Evolutionary conservation across 257 asterid genomes (phyloP), one percentile per base, ranked within the genome.

Genomic region (Plantago elongata): DNA sequence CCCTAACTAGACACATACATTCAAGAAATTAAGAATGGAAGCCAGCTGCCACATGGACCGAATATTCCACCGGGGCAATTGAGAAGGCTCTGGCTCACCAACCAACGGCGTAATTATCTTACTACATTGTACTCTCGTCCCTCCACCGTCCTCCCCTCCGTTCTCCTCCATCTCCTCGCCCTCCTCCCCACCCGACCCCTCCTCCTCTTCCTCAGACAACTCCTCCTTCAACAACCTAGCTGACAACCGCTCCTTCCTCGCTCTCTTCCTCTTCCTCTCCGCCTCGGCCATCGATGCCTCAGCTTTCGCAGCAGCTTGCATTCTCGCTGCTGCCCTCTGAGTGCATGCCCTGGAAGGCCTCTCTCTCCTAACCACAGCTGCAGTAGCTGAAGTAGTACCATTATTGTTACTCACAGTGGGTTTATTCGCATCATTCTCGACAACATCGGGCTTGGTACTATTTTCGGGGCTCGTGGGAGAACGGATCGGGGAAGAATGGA

Each of bases 31-130:
- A 61, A 93, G 74, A 69, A 93, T 73, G 17, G 99, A 89, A 77
- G 99, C 97, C 84, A 93, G 66, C 81, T 93, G 87, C 99, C 97
- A 89, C 99, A 89, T 93, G 45, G 90, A 85, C 57, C 97, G 86
- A 48, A 93, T 69, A 58, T 60, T 82, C 97, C 94, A 87, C 60
- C 99, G 83, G 0, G 89, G 92, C 74, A 89, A 65, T 79, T 93
- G 99, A 0, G 95, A 90, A 8, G 85, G 75, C 81, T 93, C 99
- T 29, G 88, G 78, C 65, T 87, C 97, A 46, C 86, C 96, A 51
- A 83, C 85, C 50, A 93, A 67, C 3, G 81, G 84, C 7, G 97
- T 93, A 16, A 93, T 69, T 42, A 73, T 72, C 68, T 74, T 89
- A 63, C 84, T 72, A 51, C 78, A 79, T 75, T 81, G 95, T 76